Evolutionary conservation across 331 rosid species (phyloP).

Genomic region (Quercus lobata): DNA sequence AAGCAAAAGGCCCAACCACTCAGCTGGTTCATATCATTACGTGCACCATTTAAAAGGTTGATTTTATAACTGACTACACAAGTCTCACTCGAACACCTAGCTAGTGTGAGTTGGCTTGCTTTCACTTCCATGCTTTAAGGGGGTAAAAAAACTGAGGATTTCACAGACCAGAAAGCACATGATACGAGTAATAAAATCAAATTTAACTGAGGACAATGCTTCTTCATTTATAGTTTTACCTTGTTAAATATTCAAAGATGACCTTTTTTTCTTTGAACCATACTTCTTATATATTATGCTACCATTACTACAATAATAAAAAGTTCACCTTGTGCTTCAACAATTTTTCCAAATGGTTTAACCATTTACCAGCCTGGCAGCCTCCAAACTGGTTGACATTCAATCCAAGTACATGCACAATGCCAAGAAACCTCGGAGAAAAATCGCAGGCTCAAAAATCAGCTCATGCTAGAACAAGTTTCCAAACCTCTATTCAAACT

Average conservation of each 20-base stretch:
- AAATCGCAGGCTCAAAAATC: not conserved
- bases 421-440: not conserved
- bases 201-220: not conserved
- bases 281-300: not conserved
- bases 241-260: not conserved
- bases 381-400: not conserved
- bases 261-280: not conserved
- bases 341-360: not conserved
- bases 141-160: not conserved
- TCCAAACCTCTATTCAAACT: too few species aligned
- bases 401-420: not conserved
- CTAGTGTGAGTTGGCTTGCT: not conserved
- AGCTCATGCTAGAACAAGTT: too few species aligned
- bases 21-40: not conserved
- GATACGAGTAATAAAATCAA: not conserved
- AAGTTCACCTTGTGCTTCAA: not conserved
- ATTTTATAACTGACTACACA: not conserved
- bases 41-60: not conserved
- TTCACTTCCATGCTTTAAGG: not conserved
- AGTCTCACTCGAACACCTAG: not conserved
- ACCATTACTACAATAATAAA: not conserved
- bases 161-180: not conserved
- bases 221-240: not conserved
- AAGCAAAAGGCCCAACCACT: not conserved
- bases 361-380: not conserved